Evolutionary conservation across 176 grass and related monocot species (phyloP).

Genomic region (Saccharum officinarum): DNA sequence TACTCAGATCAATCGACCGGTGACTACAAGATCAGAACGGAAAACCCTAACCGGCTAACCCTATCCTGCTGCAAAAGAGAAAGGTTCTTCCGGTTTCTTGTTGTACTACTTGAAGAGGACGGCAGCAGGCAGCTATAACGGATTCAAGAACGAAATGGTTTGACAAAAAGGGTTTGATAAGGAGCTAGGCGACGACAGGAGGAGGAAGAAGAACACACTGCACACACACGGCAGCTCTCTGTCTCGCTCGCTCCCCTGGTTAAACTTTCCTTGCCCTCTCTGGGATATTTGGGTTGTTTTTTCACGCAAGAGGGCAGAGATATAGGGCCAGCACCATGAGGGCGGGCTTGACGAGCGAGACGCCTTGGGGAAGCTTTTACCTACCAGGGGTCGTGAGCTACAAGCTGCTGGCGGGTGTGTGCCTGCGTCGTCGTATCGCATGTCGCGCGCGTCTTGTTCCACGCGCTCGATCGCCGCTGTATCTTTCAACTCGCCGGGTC

Average conservation of each 20-base stretch:
- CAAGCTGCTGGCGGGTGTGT: conserved; percentile 29
- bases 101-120: conserved; percentile 8
- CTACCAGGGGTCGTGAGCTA: conserved; percentile 59
- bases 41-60: conserved; percentile 34
- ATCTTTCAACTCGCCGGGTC: conserved; percentile 35
- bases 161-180: not conserved
- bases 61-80: not conserved
- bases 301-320: conserved; percentile 44
- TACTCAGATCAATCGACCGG: not conserved
- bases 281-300: conserved; percentile 17
- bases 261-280: not conserved
- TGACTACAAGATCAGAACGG: not conserved
- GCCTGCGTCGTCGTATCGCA: not conserved
- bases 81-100: conserved; percentile 16
- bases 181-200: not conserved
- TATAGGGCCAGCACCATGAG: conserved; percentile 17
- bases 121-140: not conserved
- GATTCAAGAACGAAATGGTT: conserved; percentile 10
- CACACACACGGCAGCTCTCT: not conserved
- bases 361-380: conserved; percentile 69
- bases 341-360: not conserved
- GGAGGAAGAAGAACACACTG: not conserved
- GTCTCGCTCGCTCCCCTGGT: too few relatives aligned
- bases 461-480: conserved; percentile 27
- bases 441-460: conserved; percentile 19